phyloP scores from a whole-genome alignment of 257 asterid genomes.

The Linaria vulgaris region DNA sequence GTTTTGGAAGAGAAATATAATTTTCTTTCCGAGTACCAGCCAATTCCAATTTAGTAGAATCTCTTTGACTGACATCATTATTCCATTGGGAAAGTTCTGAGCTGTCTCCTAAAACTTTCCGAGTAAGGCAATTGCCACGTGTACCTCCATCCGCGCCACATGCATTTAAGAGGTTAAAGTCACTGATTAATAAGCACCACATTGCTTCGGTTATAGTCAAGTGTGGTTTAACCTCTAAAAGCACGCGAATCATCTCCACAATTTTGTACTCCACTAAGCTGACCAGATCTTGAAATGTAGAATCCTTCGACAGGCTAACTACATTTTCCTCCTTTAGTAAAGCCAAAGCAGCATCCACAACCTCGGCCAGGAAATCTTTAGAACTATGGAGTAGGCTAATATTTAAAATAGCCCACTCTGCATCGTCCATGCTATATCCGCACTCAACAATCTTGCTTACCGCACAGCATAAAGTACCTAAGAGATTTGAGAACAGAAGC shows the following conservation, averaged over 20 bases:
- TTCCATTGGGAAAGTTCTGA: slow-evolving; percentile 20
- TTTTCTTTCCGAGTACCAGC: slow-evolving; percentile 27
- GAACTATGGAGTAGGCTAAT: slow-evolving; percentile 55
- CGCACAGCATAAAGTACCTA: slow-evolving; percentile 43
- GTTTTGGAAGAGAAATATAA: slow-evolving; percentile 34
- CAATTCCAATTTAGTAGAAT: slow-evolving; percentile 26
- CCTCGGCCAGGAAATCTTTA: slow-evolving; percentile 55
- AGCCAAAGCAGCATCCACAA: slow-evolving; percentile 60
- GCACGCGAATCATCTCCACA: slow-evolving; percentile 67
- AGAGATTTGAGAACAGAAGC: slow-evolving; percentile 40
- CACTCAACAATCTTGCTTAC: slow-evolving; percentile 46
- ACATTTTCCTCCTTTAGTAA: slow-evolving; percentile 43
- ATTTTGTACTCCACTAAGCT: slow-evolving; percentile 57
- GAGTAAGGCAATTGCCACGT: too few species aligned
- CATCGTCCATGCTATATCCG: slow-evolving; percentile 55
- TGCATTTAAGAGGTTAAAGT: slow-evolving; percentile 58
- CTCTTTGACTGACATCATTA: slow-evolving; percentile 30
- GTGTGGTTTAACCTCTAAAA: slow-evolving; percentile 59
- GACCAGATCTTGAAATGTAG: slow-evolving; percentile 45
- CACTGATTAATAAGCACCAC: slow-evolving; percentile 74
- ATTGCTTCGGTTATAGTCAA: slow-evolving; percentile 58
- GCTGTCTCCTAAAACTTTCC: slow-evolving; percentile 20
- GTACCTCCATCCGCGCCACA: slow-evolving; percentile 40
- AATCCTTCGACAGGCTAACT: slow-evolving; percentile 24
- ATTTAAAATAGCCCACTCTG: slow-evolving; percentile 58